phyloP scores from a whole-genome alignment of 345 rosid genomes.

The Ceriops zippeliana region DNA sequence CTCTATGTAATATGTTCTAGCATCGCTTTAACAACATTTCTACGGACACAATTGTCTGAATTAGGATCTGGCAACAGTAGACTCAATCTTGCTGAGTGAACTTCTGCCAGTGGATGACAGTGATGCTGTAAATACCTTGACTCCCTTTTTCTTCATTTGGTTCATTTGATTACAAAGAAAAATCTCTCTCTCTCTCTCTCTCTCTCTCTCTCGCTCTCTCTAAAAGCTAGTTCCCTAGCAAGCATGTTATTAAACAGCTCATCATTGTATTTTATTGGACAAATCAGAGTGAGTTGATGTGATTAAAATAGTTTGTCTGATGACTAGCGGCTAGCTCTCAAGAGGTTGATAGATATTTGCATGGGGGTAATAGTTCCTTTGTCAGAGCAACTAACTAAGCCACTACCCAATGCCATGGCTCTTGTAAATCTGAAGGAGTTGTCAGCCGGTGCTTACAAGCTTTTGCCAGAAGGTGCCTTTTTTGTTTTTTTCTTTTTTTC shows the following conservation, averaged over 20 bases:
- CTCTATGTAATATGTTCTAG: no score
- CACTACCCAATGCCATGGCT: constrained; percentile 88
- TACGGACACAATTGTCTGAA: constrained; percentile 19
- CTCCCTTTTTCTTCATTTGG: constrained; percentile 14
- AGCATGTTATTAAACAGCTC: constrained; percentile 4
- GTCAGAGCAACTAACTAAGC: constrained; percentile 93
- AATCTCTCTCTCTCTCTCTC: neutral
- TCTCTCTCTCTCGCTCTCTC: neutral
- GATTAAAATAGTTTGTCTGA: constrained; percentile 11
- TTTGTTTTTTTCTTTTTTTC: neutral
- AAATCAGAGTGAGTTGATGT: constrained; percentile 19
- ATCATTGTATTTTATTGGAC: constrained; percentile 1
- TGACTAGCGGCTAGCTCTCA: constrained; percentile 83
- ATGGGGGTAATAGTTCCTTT: constrained; percentile 91
- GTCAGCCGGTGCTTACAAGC: constrained; percentile 84
- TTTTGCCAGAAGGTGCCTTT: constrained; percentile 88
- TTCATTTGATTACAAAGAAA: neutral
- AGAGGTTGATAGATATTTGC: constrained; percentile 81
- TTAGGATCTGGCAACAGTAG: constrained; percentile 95
- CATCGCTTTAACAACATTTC: constrained; percentile 3
- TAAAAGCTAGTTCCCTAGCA: neutral
- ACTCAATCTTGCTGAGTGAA: constrained; percentile 77
- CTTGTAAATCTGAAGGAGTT: constrained; percentile 88
- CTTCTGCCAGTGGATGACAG: constrained; percentile 79
- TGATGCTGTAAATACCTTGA: constrained; percentile 64